phyloP scores from a whole-genome alignment of 2,329 filamentous ascomycete species.

The Botrytis fragariae region DNA sequence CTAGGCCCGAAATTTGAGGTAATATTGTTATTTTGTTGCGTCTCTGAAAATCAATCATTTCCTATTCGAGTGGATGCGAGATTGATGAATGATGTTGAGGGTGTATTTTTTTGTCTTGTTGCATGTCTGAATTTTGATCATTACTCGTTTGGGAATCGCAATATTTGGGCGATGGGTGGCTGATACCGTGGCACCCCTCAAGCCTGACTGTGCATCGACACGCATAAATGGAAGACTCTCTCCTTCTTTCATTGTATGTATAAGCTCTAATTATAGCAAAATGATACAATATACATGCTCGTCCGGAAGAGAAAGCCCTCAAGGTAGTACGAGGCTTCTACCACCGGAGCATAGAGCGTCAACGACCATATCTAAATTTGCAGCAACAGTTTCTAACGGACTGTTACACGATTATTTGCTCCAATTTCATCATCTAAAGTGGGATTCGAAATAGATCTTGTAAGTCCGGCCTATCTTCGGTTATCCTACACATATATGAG shows the following conservation, averaged over 20 bases:
- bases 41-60: conserved; percentile 17
- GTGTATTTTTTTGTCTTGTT: neutral
- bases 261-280: neutral
- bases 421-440: neutral
- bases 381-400: neutral
- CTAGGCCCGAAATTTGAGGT: neutral
- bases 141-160: conserved; percentile 12
- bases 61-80: conserved; percentile 3
- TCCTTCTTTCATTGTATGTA: neutral
- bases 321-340: neutral
- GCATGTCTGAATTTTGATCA: conserved; percentile 18
- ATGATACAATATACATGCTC: neutral
- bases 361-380: neutral
- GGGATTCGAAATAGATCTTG: neutral
- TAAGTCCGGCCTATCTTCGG: too few species aligned
- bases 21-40: conserved; percentile 4
- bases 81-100: neutral
- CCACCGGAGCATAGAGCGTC: neutral
- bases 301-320: neutral
- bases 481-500: neutral
- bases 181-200: neutral
- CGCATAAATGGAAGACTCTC: neutral
- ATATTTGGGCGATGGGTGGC: neutral
- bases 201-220: neutral
- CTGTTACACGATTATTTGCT: neutral